Evolutionary conservation across 2,329 filamentous ascomycete genomes (phyloP), one percentile per base, ranked within the genome.

Genomic region (Ceratocystis smalleyi): DNA sequence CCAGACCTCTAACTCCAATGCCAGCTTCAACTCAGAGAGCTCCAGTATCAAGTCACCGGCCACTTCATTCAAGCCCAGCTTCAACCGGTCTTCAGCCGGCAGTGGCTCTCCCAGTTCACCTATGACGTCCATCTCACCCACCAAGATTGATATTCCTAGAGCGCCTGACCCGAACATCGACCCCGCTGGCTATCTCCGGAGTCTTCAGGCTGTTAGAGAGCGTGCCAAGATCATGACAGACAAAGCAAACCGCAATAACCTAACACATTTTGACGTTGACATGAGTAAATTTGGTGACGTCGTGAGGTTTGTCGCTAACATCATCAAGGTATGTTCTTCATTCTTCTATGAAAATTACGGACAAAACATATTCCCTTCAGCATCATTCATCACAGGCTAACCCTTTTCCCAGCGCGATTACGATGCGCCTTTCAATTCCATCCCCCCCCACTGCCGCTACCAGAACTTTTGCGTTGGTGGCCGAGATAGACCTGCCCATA

Each of bases 201-300:
- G 91, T 76, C 83, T 97, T 71, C 85, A 89, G 71, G 85, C 94
- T 32, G 90, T 99, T 30, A 82, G 94, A 68, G 90, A 96, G 71
- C 79, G 91, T 68, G 87, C 83, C 71, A 82, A 77, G 70, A 77
- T 92, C 68, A 79, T 96, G 62, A 80, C 89, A 67, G 82, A 88
- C 68, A 91, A 88, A 77, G 89, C 91, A 8, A 79, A 88, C 70
- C 80, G 79, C 68, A 89, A 95, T 71, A 80, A 88, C 69, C 80
- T 96, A 67, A 83, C 82, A 69, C 91, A 96, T 73, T 96, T 96
- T 70, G 86, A 89, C 68, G 90, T 96, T 59, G 91, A 96, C 74
- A 84, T 91, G 80, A 76, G 75, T 75, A 95, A 92, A 75, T 92
- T 96, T 73, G 75, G 80, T 57, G 88, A 92, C 68, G 92, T 92